These are phyloP conservation scores for Calophaca sinica DNA, from an alignment of 306 rosid species.

Conservation along the genomic window DNA sequence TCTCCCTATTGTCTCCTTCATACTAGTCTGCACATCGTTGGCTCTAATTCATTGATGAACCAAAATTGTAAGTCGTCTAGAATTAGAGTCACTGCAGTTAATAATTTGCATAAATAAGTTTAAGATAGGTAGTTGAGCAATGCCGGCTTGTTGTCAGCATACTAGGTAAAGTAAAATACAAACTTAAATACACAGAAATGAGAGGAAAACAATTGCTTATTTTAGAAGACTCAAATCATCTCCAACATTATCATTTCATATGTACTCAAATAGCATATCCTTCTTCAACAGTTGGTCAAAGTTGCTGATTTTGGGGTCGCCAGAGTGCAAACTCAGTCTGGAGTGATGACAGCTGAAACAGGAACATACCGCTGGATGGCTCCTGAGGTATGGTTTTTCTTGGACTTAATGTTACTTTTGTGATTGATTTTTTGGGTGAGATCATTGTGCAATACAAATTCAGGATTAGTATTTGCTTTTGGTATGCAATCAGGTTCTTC, in stretches of 20 bases:
- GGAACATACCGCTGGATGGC: conserved; percentile 99
- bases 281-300: conserved; percentile 80
- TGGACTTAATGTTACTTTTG: conserved; percentile 6
- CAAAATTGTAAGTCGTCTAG: conserved; percentile 35
- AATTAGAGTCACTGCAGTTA: conserved; percentile 21
- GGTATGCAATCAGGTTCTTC: not conserved
- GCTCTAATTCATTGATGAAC: conserved; percentile 35
- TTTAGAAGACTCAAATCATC: conserved; percentile 22
- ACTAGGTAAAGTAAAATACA: conserved; percentile 20
- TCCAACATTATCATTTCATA: conserved; percentile 34
- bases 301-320: conserved; percentile 99
- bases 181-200: conserved; percentile 5
- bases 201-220: conserved; percentile 26
- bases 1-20: conserved; percentile 2
- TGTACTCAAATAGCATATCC: conserved; percentile 39
- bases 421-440: conserved; percentile 12
- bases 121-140: conserved; percentile 32
- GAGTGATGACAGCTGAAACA: conserved; percentile 99
- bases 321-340: conserved; percentile 93
- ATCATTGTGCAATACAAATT: conserved; percentile 31
- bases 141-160: conserved; percentile 27
- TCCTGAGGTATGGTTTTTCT: conserved; percentile 79
- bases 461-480: conserved; percentile 23
- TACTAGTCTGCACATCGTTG: conserved; percentile 26
- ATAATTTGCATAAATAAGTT: conserved; percentile 11